These are phyloP conservation scores for Chlamydomonas sphaeroides DNA, from an alignment of 139 green algal species.

Conservation along the genomic window DNA sequence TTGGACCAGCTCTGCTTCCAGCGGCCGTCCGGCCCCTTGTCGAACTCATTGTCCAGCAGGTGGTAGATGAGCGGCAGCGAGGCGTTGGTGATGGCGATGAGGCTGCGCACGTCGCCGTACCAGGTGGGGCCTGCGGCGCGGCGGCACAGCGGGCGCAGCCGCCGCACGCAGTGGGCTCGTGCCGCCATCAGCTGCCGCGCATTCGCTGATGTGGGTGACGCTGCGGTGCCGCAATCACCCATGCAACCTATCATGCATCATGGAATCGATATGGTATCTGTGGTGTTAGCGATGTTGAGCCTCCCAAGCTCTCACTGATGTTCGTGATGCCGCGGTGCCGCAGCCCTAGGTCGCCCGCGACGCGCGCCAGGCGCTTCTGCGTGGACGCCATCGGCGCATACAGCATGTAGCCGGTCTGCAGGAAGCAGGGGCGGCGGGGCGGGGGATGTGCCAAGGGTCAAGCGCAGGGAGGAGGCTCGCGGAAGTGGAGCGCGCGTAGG, in stretches of 20 bases:
- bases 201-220: too few species aligned
- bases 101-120: slow-evolving; percentile 14
- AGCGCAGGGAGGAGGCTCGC: too few species aligned
- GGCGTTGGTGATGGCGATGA: not conserved
- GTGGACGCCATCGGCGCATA: not conserved
- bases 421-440: not conserved
- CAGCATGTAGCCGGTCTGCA: slow-evolving; percentile 14
- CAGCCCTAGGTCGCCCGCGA: slow-evolving; percentile 20
- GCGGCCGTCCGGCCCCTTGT: not conserved
- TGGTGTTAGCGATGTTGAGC: too few species aligned
- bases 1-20: slow-evolving; percentile 8
- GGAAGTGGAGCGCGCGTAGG: too few species aligned
- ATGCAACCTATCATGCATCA: too few species aligned
- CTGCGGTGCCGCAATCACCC: too few species aligned
- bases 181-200: too few species aligned
- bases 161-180: too few species aligned
- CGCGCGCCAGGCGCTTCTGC: not conserved
- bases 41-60: not conserved
- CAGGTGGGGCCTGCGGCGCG: slow-evolving; percentile 15
- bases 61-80: slow-evolving; percentile 25
- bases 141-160: not conserved
- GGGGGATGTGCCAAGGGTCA: not conserved
- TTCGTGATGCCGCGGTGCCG: not conserved
- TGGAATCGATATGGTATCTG: too few species aligned
- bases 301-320: too few species aligned